These are phyloP conservation scores for Mycena filopes DNA, from an alignment of 768 basidiomycete species.

Conservation along the genomic window DNA sequence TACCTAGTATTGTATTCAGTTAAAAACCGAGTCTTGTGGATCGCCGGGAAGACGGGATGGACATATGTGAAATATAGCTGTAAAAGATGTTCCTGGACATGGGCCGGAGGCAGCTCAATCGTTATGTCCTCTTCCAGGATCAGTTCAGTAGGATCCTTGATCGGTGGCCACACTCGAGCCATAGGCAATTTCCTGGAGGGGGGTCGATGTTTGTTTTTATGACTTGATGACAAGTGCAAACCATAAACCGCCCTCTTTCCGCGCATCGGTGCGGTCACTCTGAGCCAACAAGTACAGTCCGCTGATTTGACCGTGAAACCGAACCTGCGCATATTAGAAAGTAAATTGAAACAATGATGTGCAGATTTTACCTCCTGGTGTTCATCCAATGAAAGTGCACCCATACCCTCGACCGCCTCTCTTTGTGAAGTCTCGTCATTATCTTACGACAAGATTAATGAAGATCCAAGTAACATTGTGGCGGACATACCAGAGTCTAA, in stretches of 20 bases:
- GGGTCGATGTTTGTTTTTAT: slow-evolving; percentile 30
- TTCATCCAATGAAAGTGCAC: slow-evolving; percentile 80
- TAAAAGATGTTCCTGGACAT: slow-evolving; percentile 74
- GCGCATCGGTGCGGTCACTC: slow-evolving; percentile 72
- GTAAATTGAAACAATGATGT: neutral
- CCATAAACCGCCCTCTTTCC: slow-evolving; percentile 78
- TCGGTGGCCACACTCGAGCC: slow-evolving; percentile 79
- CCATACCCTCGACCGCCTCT: slow-evolving; percentile 67
- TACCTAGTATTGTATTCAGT: slow-evolving; percentile 69
- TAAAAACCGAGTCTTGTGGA: slow-evolving; percentile 79
- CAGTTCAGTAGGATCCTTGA: slow-evolving; percentile 52
- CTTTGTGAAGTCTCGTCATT: slow-evolving; percentile 47
- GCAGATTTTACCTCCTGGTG: slow-evolving; percentile 67
- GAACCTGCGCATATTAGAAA: slow-evolving; percentile 61
- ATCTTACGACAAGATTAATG: slow-evolving; percentile 34
- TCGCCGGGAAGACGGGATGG: slow-evolving; percentile 84
- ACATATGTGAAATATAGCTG: slow-evolving; percentile 85
- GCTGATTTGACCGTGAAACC: slow-evolving; percentile 84
- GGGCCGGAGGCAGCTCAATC: slow-evolving; percentile 66
- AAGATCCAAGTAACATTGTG: neutral
- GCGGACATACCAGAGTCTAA: slow-evolving; percentile 56
- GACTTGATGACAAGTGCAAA: slow-evolving; percentile 40
- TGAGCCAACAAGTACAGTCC: slow-evolving; percentile 81
- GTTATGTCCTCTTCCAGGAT: slow-evolving; percentile 56
- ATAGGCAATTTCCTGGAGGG: slow-evolving; percentile 71